A percentile compares a stretch with the other conserved stretches of the same genome.
phyloP scores from a whole-genome alignment of 1,139 yeast species.

The Saccharomyces uvarum region DNA sequence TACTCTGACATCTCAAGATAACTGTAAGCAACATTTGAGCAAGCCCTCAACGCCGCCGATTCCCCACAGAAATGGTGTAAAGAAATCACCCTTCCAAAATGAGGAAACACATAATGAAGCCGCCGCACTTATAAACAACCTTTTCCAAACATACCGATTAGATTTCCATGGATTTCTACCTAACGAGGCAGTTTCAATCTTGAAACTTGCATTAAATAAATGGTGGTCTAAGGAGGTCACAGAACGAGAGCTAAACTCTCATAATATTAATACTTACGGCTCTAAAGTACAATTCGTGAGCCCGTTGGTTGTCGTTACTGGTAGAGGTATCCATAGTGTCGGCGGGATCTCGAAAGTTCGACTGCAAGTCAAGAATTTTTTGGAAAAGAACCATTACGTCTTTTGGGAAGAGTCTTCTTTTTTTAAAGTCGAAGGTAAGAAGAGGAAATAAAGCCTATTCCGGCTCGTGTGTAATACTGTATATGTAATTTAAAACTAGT shows the following conservation, averaged over 20 bases:
- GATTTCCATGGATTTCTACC: slow-evolving; percentile 50
- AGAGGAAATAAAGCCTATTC: background rate
- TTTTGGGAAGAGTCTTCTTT: slow-evolving; percentile 42
- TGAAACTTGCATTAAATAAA: slow-evolving; percentile 31
- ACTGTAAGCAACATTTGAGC: background rate
- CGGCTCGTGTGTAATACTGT: background rate
- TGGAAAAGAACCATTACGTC: slow-evolving; percentile 34
- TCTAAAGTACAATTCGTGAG: slow-evolving; percentile 30
- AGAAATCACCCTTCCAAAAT: slow-evolving; percentile 5
- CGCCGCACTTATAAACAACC: slow-evolving; percentile 8
- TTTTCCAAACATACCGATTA: slow-evolving; percentile 29
- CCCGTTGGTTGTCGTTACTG: slow-evolving; percentile 44
- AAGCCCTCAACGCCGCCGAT: background rate
- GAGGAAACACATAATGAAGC: slow-evolving; percentile 11
- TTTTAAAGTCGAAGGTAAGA: slow-evolving; percentile 40
- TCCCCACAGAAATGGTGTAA: background rate
- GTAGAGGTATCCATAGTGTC: slow-evolving; percentile 55
- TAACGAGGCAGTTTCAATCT: slow-evolving; percentile 37
- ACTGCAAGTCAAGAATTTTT: slow-evolving; percentile 34
- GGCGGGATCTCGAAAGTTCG: slow-evolving; percentile 45
- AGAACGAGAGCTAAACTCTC: slow-evolving; percentile 38
- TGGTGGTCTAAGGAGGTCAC: slow-evolving; percentile 53
- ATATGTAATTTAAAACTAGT: background rate
- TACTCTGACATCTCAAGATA: background rate
- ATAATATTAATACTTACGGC: slow-evolving; percentile 25